phyloP scores from a whole-genome alignment of 148 eudicot genomes.

The Camellia japonica region DNA sequence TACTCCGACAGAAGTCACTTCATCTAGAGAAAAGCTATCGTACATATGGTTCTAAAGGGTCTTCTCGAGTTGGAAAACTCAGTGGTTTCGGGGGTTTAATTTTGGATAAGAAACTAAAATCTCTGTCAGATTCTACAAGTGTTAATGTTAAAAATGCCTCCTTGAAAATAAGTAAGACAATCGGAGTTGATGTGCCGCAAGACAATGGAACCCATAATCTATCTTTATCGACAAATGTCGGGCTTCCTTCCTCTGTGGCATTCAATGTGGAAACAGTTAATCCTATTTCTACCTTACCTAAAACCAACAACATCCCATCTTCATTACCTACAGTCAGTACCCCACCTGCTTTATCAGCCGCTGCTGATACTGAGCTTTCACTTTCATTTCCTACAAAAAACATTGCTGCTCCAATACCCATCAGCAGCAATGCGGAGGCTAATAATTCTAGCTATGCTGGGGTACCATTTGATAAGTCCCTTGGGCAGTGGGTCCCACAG shows the following conservation, averaged over 20 bases:
- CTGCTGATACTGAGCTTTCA: constrained; percentile 51
- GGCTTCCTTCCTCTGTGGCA: constrained; percentile 40
- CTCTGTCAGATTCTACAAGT: constrained; percentile 46
- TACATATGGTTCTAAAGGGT: constrained; percentile 55
- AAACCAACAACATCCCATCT: constrained; percentile 31
- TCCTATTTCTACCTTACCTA: constrained; percentile 32
- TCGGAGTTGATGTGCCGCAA: constrained; percentile 46
- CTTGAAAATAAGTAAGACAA: constrained; percentile 48
- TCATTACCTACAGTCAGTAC: constrained; percentile 28
- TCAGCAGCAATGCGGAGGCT: constrained; percentile 22
- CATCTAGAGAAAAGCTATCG: constrained; percentile 68
- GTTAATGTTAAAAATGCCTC: constrained; percentile 49
- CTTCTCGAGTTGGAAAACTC: constrained; percentile 55
- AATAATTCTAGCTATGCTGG: constrained; percentile 32
- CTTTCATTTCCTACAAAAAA: constrained; percentile 45
- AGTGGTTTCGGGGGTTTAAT: constrained; percentile 52
- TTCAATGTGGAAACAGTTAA: constrained; percentile 33
- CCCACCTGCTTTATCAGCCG: constrained; percentile 34
- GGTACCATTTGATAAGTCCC: constrained; percentile 41
- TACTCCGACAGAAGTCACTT: constrained; percentile 64
- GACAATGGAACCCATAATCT: constrained; percentile 42
- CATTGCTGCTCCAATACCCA: constrained; percentile 22
- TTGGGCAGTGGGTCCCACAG: constrained; percentile 50
- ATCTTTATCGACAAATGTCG: constrained; percentile 39
- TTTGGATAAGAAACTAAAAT: constrained; percentile 62